Percentiles rank a stretch among this genome's conserved stretches.
Conservation (phyloP, 768 basidiomycete species). For the Agrocybe pediades region DNA sequence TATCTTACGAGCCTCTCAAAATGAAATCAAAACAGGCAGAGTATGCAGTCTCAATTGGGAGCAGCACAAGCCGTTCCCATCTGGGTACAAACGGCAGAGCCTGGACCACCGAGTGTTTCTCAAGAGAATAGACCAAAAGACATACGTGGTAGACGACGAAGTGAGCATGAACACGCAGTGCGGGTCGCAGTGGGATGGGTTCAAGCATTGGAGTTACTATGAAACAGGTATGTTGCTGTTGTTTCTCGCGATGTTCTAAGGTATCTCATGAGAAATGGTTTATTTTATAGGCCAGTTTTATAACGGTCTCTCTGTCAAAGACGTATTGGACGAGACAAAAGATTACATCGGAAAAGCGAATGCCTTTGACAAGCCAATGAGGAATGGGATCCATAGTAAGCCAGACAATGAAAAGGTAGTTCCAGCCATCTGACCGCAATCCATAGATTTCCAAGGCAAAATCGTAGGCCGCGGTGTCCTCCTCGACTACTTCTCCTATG, state of each 20-base stretch:
- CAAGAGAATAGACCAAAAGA: slow-evolving; percentile 11
- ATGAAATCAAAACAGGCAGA: slow-evolving; percentile 19
- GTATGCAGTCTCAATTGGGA: slow-evolving; percentile 26
- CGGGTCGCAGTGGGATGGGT: slow-evolving; percentile 28
- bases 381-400: slow-evolving; percentile 28
- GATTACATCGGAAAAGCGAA: slow-evolving; percentile 3
- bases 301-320: slow-evolving; percentile 18
- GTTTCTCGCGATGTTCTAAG: background rate
- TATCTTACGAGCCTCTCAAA: slow-evolving; percentile 19
- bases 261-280: no score
- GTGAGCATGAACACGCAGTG: slow-evolving; percentile 23
- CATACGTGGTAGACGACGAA: slow-evolving; percentile 23
- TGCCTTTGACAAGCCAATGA: slow-evolving; percentile 17
- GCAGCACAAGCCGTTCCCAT: slow-evolving; percentile 22
- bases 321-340: slow-evolving; percentile 18
- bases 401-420: background rate
- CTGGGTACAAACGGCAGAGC: slow-evolving; percentile 14
- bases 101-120: slow-evolving; percentile 21
- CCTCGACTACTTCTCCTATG: slow-evolving; percentile 23
- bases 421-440: background rate
- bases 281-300: slow-evolving; percentile 21
- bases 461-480: slow-evolving; percentile 27
- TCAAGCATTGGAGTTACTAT: slow-evolving; percentile 21
- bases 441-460: slow-evolving; percentile 22
- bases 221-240: slow-evolving; percentile 16